phyloP scores from a whole-genome alignment of 257 asterid species.

The Ballota nigra region DNA sequence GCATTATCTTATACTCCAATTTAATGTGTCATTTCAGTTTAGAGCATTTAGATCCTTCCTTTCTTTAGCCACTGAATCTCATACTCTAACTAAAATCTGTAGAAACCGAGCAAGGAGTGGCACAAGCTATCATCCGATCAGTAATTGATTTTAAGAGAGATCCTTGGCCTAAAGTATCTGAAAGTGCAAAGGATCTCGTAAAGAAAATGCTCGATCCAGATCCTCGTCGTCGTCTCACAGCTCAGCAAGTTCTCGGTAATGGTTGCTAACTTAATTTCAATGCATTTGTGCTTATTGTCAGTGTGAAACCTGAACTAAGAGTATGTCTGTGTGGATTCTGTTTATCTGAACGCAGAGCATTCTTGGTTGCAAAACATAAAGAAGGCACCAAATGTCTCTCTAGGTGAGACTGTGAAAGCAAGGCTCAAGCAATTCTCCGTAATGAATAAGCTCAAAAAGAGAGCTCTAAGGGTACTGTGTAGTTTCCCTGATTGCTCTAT shows the following conservation, averaged over 20 bases:
- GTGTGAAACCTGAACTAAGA: background rate
- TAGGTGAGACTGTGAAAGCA: conserved; percentile 77
- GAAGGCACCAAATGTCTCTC: conserved; percentile 69
- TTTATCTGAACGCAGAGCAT: conserved; percentile 47
- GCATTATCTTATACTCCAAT: background rate
- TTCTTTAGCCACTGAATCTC: conserved; percentile 1
- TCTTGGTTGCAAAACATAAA: conserved; percentile 66
- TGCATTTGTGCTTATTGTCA: conserved; percentile 3
- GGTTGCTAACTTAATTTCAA: conserved; percentile 5
- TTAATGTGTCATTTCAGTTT: background rate
- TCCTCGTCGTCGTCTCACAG: conserved; percentile 56
- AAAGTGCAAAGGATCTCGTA: conserved; percentile 63
- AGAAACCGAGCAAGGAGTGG: conserved; percentile 82
- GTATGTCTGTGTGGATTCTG: background rate
- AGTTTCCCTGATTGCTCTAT: conserved; percentile 1
- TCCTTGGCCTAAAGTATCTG: conserved; percentile 73
- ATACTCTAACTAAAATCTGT: conserved; percentile 17
- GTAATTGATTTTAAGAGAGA: conserved; percentile 67
- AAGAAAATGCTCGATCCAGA: conserved; percentile 77
- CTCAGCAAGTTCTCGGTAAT: conserved; percentile 72
- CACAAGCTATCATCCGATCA: conserved; percentile 68
- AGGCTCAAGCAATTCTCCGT: conserved; percentile 74
- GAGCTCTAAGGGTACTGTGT: conserved; percentile 54
- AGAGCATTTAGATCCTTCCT: background rate
- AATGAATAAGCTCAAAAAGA: conserved; percentile 76